These are phyloP conservation scores for Panicum virgatum DNA, from an alignment of 202 grass and related monocot species.

Conservation along the genomic window DNA sequence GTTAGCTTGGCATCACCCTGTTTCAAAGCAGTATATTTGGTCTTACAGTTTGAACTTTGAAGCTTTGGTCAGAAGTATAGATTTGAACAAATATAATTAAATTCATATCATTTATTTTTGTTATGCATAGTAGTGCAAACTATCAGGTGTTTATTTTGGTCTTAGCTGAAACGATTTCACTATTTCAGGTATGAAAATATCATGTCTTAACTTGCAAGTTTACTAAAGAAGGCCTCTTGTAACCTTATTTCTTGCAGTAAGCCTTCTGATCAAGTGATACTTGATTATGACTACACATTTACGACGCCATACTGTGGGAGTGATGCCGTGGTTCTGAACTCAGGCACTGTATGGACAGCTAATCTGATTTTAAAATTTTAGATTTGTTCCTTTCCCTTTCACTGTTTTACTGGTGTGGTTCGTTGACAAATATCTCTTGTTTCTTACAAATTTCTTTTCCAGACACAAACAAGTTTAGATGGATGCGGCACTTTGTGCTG, in stretches of 20 bases:
- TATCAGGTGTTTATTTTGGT: not conserved
- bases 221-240: not conserved
- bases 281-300: conserved; percentile 98
- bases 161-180: not conserved
- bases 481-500: conserved; percentile 52
- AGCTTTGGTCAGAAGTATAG: not conserved
- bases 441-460: conserved; percentile 17
- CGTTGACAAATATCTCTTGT: not conserved
- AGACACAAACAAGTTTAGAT: conserved; percentile 61
- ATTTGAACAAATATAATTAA: not conserved
- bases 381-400: not conserved
- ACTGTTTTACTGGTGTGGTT: not conserved
- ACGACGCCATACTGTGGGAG: conserved; percentile 85
- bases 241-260: conserved; percentile 63
- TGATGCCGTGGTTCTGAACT: conserved; percentile 45
- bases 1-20: not conserved
- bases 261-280: conserved; percentile 83
- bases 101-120: not conserved
- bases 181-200: not conserved
- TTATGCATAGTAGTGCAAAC: not conserved
- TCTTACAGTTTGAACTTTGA: conserved; percentile 6
- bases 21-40: conserved; percentile 2
- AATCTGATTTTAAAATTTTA: not conserved
- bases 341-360: conserved; percentile 49
- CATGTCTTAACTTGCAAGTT: not conserved